phyloP scores from a whole-genome alignment of 345 rosid genomes.

The Anastatica hierochuntica region DNA sequence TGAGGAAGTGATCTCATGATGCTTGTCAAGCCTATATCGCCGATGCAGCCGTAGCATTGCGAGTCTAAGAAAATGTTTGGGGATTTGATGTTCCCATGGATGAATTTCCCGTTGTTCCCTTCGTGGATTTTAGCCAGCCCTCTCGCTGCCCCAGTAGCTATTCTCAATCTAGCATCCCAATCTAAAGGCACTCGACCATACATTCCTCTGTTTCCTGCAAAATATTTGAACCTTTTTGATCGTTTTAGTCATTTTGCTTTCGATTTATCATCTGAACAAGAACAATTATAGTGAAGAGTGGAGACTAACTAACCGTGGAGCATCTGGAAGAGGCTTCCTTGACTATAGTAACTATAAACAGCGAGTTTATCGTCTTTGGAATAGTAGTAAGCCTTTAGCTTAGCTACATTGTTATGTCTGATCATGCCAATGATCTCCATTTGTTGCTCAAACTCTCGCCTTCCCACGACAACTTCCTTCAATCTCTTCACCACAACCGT shows the following conservation, averaged over 20 bases:
- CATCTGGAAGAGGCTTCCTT: conserved; percentile 57
- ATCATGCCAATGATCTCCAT: conserved; percentile 80
- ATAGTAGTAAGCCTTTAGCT: conserved; percentile 77
- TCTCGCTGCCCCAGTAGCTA: conserved; percentile 68
- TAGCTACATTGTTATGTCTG: conserved; percentile 67
- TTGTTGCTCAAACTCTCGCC: conserved; percentile 86
- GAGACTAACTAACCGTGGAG: conserved; percentile 52
- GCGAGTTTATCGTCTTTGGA: conserved; percentile 86
- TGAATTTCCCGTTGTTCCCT: conserved; percentile 48
- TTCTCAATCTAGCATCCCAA: conserved; percentile 64
- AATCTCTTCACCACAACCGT: conserved; percentile 79
- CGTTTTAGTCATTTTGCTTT: not conserved
- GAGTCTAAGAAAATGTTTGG: conserved; percentile 73
- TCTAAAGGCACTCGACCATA: conserved; percentile 36
- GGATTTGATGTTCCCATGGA: conserved; percentile 76
- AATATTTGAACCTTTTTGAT: not conserved
- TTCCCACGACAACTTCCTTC: conserved; percentile 72
- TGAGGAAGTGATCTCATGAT: conserved; percentile 63
- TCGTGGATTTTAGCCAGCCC: conserved; percentile 57
- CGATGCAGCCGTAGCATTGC: conserved; percentile 45
- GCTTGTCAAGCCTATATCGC: conserved; percentile 56
- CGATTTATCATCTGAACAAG: not conserved
- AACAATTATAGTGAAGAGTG: not conserved
- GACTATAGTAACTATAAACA: conserved; percentile 62
- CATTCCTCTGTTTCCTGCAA: conserved; percentile 36